Percentiles rank a stretch among this genome's conserved stretches.
Evolutionary conservation across 2,329 filamentous ascomycete species (phyloP).

Genomic region (Ophioceras dolichostomum): DNA sequence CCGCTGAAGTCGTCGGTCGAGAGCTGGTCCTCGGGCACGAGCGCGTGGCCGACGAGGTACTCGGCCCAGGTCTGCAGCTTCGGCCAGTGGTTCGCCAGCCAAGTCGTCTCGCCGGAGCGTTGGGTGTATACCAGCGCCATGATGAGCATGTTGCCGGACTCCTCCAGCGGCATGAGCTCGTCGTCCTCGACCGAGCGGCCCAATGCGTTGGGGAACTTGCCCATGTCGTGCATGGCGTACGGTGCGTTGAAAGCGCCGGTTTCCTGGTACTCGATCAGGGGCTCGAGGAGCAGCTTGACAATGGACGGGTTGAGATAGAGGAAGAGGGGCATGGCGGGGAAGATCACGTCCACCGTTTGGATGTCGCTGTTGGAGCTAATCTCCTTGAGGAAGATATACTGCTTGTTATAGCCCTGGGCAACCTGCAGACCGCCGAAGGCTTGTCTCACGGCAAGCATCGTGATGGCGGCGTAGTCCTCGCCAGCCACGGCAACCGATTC

Average conservation of each 20-base stretch:
- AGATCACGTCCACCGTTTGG: conserved; percentile 81
- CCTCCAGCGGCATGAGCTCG: conserved; percentile 63
- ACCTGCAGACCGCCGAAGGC: conserved; percentile 67
- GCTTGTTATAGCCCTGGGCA: conserved; percentile 53
- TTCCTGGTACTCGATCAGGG: conserved; percentile 65
- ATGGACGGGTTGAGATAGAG: conserved; percentile 69
- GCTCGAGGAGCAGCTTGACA: conserved; percentile 66
- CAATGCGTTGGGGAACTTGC: conserved; percentile 60
- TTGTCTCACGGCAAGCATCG: conserved; percentile 69
- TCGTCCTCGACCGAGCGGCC: conserved; percentile 56
- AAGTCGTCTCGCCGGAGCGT: conserved; percentile 23
- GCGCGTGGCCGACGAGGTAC: conserved; percentile 57
- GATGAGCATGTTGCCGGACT: conserved; percentile 63
- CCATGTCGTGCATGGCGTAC: conserved; percentile 60
- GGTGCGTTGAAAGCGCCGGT: conserved; percentile 72
- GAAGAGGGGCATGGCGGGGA: conserved; percentile 73
- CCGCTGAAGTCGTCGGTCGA: conserved; percentile 71
- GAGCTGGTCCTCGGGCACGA: conserved; percentile 60
- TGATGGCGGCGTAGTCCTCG: conserved; percentile 62
- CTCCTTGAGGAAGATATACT: conserved; percentile 76
- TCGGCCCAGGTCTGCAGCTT: conserved; percentile 62
- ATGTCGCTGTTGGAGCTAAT: conserved; percentile 81
- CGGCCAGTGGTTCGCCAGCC: conserved; percentile 52
- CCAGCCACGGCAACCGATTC: conserved; percentile 58
- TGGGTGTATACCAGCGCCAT: conserved; percentile 50